Conservation (phyloP, 805 yeast species). For the Saturnispora besseyi region DNA sequence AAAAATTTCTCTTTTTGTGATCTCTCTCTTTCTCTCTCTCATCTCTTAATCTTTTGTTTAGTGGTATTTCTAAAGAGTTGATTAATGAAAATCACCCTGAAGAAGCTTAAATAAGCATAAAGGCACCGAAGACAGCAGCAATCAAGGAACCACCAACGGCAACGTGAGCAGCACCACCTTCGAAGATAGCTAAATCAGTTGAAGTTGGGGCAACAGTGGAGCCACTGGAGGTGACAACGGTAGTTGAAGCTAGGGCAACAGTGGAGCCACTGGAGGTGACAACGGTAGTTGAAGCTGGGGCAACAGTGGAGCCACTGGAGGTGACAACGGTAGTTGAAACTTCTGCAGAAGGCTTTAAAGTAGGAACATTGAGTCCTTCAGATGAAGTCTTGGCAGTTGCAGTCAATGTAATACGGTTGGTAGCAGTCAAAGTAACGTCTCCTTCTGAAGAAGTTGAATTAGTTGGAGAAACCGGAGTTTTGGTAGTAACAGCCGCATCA, state of each 20-base stretch:
- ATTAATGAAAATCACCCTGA: not conserved
- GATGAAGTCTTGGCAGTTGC: not conserved
- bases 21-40: not conserved
- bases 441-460: not conserved
- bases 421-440: not conserved
- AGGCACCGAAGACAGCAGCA: conserved; percentile 2
- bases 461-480: not conserved
- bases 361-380: not conserved
- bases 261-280: not conserved
- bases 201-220: conserved; percentile 6
- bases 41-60: not conserved
- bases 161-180: conserved; percentile 13
- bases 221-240: conserved; percentile 2
- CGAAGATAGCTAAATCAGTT: conserved; percentile 5
- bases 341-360: not conserved
- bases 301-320: conserved; percentile 2
- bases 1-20: not conserved
- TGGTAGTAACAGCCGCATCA: not conserved
- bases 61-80: not conserved
- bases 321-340: conserved; percentile 1
- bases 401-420: not conserved
- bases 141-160: not conserved
- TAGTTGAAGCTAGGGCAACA: too few relatives aligned
- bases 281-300: conserved; percentile 4
- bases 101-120: not conserved